Evolutionary conservation across 441 rosid genomes (phyloP).

Genomic region (Kokia cookei): DNA sequence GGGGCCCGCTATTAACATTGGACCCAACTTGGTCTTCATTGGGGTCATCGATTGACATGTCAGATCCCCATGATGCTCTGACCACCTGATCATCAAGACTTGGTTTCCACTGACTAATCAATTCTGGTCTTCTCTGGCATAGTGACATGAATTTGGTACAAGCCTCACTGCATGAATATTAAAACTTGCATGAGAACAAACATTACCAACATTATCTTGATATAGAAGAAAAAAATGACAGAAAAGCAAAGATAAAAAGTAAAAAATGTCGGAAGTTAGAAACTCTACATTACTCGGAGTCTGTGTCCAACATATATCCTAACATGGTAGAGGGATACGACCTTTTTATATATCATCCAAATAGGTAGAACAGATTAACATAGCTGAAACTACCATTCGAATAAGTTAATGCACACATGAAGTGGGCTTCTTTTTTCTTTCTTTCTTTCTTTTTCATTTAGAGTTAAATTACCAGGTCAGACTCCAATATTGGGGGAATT

Average conservation of each 20-base stretch:
- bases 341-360: not conserved
- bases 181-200: constrained; percentile 9
- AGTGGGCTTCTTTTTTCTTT: not conserved
- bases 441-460: not conserved
- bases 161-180: constrained; percentile 63
- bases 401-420: not conserved
- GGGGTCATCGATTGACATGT: constrained; percentile 91
- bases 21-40: constrained; percentile 45
- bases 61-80: constrained; percentile 82
- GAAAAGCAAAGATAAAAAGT: constrained; percentile 10
- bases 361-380: not conserved
- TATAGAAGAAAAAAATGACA: constrained; percentile 4
- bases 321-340: not conserved
- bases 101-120: constrained; percentile 56
- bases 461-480: constrained; percentile 3
- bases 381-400: constrained; percentile 23
- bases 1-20: constrained; percentile 22
- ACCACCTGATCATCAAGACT: constrained; percentile 52
- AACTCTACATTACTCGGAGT: not conserved
- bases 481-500: not conserved
- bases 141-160: constrained; percentile 67
- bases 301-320: not conserved
- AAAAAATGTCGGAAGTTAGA: constrained; percentile 15
- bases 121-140: constrained; percentile 82
- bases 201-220: not conserved